Evolutionary conservation across 2,329 filamentous ascomycete genomes (phyloP).

Genomic region (Eutypa lata): DNA sequence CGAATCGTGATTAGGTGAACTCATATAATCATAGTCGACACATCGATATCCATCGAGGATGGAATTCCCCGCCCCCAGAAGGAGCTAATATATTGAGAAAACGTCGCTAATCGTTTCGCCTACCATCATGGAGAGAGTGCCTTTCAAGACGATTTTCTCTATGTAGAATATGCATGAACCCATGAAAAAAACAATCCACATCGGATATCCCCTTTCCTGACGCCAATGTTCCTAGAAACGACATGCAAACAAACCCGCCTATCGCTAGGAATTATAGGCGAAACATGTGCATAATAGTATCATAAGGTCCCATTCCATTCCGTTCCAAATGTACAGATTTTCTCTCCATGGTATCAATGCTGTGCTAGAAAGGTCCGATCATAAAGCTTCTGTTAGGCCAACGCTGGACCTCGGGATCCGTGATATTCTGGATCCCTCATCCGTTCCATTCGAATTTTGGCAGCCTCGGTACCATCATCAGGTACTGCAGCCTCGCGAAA

Average conservation of each 20-base stretch:
- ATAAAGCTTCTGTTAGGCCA: conserved; percentile 15
- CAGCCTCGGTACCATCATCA: conserved; percentile 66
- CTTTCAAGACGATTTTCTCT: conserved; percentile 18
- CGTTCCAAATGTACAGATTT: conserved; percentile 20
- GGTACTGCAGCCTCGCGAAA: conserved; percentile 61
- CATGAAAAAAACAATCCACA: conserved; percentile 21
- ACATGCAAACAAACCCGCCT: conserved; percentile 15
- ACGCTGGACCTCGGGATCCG: conserved; percentile 16
- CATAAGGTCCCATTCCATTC: conserved; percentile 17
- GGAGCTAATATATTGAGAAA: conserved; percentile 25
- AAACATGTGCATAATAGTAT: conserved; percentile 17
- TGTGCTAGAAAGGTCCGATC: conserved; percentile 8
- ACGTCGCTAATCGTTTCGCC: conserved; percentile 19
- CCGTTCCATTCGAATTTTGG: conserved; percentile 58
- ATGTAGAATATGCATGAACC: conserved; percentile 23
- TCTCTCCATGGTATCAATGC: conserved; percentile 14
- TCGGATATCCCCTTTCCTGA: conserved; percentile 20
- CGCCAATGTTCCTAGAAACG: conserved; percentile 14
- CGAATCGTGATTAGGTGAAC: neutral
- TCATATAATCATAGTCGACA: neutral
- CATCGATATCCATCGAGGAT: conserved; percentile 5
- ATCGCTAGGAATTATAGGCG: conserved; percentile 14
- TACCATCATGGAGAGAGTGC: conserved; percentile 18
- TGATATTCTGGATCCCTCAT: conserved; percentile 41
- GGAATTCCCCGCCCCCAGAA: conserved; percentile 5